Percentiles rank a stretch among this genome's conserved stretches.
Evolutionary conservation across 2,329 filamentous ascomycete species (phyloP).

Genomic region (Fusarium miscanthi): DNA sequence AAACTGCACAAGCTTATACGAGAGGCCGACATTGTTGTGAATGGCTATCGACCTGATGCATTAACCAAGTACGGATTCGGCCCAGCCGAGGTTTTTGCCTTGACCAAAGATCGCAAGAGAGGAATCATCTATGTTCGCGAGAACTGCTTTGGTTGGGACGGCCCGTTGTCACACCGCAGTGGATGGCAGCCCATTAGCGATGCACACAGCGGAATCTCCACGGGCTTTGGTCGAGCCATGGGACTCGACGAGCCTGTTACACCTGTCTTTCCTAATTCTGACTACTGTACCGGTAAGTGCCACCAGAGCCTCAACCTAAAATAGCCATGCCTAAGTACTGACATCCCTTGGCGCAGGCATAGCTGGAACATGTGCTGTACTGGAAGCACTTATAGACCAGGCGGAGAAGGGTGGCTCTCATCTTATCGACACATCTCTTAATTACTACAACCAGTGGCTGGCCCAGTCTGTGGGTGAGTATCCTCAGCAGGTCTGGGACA

Average conservation of each 20-base stretch:
- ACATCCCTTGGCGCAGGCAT: neutral
- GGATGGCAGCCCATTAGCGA: neutral
- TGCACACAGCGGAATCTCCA: neutral
- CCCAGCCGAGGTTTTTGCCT: too few species aligned
- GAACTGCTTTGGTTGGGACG: neutral
- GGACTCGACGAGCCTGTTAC: neutral
- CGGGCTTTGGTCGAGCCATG: neutral
- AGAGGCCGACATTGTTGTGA: too few species aligned
- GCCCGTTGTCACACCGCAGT: neutral
- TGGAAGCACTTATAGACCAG: neutral
- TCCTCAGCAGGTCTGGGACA: neutral
- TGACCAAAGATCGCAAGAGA: neutral
- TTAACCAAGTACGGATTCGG: too few species aligned
- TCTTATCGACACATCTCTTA: neutral
- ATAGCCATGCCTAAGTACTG: too few species aligned
- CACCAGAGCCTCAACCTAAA: neutral
- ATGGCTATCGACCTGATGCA: too few species aligned
- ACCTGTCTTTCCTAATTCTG: neutral
- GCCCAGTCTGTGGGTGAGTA: neutral
- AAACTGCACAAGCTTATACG: too few species aligned
- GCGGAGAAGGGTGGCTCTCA: neutral
- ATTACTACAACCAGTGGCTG: neutral
- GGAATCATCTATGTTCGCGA: neutral
- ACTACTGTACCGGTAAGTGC: neutral
- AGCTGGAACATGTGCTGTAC: neutral